Conservation (phyloP, 1,284 basidiomycete species). For the Grifola frondosa region DNA sequence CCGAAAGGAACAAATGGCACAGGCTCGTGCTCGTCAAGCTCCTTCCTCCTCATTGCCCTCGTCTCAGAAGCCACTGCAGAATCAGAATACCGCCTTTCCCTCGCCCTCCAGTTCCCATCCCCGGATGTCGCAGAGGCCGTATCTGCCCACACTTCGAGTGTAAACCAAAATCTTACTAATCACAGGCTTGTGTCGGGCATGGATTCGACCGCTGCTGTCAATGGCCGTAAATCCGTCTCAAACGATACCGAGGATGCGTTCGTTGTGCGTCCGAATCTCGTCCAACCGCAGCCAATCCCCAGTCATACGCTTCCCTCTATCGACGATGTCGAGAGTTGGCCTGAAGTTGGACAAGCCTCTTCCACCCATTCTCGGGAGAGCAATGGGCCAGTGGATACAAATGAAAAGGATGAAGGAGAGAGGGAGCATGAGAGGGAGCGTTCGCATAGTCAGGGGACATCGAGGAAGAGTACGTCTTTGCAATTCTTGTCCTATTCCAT, state of each 20-base stretch:
- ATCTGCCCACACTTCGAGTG: slow-evolving; percentile 4
- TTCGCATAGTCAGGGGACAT: slow-evolving; percentile 27
- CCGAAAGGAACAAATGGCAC: slow-evolving; percentile 49
- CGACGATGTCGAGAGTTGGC: slow-evolving; percentile 46
- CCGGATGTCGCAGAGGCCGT: slow-evolving; percentile 1
- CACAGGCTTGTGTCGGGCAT: not conserved
- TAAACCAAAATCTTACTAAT: slow-evolving; percentile 8
- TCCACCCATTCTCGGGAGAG: slow-evolving; percentile 16
- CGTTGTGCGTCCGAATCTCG: slow-evolving; percentile 36
- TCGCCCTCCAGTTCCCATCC: slow-evolving; percentile 2
- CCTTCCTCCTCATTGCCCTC: slow-evolving; percentile 10
- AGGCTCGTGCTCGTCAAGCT: slow-evolving; percentile 25
- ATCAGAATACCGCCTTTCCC: slow-evolving; percentile 2
- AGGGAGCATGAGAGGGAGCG: slow-evolving; percentile 24
- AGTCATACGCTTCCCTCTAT: slow-evolving; percentile 23
- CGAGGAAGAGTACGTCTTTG: slow-evolving; percentile 50
- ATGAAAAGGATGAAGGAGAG: slow-evolving; percentile 24
- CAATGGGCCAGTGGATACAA: slow-evolving; percentile 21
- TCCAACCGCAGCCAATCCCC: slow-evolving; percentile 12
- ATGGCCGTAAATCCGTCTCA: slow-evolving; percentile 8
- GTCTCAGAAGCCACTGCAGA: slow-evolving; percentile 4
- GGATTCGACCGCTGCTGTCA: not conserved
- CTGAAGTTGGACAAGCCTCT: slow-evolving; percentile 42
- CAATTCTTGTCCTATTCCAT: slow-evolving; percentile 9
- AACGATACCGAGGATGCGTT: slow-evolving; percentile 43